These are phyloP conservation scores for Gaeumannomyces sp. DNA, from an alignment of 2,329 filamentous ascomycete species.

Conservation along the genomic window DNA sequence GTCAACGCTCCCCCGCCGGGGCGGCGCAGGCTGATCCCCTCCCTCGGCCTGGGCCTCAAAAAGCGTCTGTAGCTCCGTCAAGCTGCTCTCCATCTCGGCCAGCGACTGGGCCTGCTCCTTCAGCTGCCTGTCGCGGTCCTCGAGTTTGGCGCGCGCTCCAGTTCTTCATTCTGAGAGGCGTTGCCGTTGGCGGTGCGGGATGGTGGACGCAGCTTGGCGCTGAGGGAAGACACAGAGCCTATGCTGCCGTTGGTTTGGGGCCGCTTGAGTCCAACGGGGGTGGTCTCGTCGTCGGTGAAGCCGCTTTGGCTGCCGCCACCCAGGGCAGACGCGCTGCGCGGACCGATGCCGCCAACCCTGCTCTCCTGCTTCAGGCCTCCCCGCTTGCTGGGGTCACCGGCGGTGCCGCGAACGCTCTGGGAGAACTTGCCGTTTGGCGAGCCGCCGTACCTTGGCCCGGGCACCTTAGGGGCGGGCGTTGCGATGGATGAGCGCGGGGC, in stretches of 20 bases:
- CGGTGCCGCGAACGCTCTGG: constrained; percentile 55
- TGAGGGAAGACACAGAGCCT: constrained; percentile 49
- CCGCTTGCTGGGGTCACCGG: constrained; percentile 55
- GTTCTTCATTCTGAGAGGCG: constrained; percentile 57
- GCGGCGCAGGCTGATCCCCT: constrained; percentile 14
- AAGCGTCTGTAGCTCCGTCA: constrained; percentile 69
- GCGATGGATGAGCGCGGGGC: constrained; percentile 53
- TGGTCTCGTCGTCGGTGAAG: constrained; percentile 52
- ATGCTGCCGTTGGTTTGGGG: constrained; percentile 47
- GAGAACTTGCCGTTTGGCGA: constrained; percentile 57
- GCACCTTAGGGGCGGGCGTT: constrained; percentile 42
- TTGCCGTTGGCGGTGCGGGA: constrained; percentile 36
- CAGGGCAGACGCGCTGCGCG: constrained; percentile 55
- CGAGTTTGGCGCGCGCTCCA: constrained; percentile 67
- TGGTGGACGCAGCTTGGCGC: constrained; percentile 44
- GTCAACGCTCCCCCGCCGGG: constrained; percentile 45
- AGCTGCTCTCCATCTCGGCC: constrained; percentile 81
- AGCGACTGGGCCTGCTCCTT: constrained; percentile 78
- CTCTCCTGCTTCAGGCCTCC: constrained; percentile 35
- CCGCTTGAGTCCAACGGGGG: constrained; percentile 45
- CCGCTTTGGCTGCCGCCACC: constrained; percentile 36
- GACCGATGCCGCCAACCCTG: constrained; percentile 44
- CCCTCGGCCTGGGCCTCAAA: constrained; percentile 51
- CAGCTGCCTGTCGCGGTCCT: constrained; percentile 81
- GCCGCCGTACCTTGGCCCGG: constrained; percentile 54